Base-by-base conservation (phyloP, 306 rosid species). In the Luffa acutangula region DNA sequence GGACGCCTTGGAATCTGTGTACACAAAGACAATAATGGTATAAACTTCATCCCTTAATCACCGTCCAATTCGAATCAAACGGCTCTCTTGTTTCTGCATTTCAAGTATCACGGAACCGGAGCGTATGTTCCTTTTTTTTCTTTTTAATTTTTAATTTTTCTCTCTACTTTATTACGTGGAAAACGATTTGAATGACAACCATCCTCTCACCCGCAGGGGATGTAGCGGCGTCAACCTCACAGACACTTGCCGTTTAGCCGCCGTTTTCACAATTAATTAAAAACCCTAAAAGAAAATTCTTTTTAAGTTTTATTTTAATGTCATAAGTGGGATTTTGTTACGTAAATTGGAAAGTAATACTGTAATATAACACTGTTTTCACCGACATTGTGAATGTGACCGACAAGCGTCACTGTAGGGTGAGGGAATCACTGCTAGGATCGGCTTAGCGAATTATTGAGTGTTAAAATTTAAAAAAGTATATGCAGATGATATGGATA, bases 81-180 rank as follows among this genome's bases (percentile, higher is more conserved):
- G 74, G 80, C 58, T 78, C 57, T 60, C 73, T 25, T 25, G 33
- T 7, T 60, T 9, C 71, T 6, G 25, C 37, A 7, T 57, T 59
- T 77, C 39, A 1, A 33, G 31, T 48, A 74, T 74, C 63, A 51
- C 45, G 58, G 62, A 52, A 4, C 78, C 46, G 58, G 78, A 70
- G 76, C 62, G 63, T 52, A 31, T 34, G 25, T 17, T 18, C n/a
- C 14, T 3, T 49, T 10, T 46, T 15, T 73, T 48, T 11, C 7
- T 69, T 42, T 41, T 1, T 21, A 7, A 6, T 20, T 14, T 31
- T 7, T 8, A 2, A 4, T 37, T 72, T 12, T 31, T 52, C 11
- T 48, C 77, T 49, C n/a, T 45, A 21, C 76, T 49, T 73, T 49
- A 73, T 72, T 71, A 45, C 57, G 76, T 72, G 77, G 77, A 73